Evolutionary conservation across 768 basidiomycete genomes (phyloP), one percentile per base, ranked within the genome.

Genomic region (Trametes gibbosa): DNA sequence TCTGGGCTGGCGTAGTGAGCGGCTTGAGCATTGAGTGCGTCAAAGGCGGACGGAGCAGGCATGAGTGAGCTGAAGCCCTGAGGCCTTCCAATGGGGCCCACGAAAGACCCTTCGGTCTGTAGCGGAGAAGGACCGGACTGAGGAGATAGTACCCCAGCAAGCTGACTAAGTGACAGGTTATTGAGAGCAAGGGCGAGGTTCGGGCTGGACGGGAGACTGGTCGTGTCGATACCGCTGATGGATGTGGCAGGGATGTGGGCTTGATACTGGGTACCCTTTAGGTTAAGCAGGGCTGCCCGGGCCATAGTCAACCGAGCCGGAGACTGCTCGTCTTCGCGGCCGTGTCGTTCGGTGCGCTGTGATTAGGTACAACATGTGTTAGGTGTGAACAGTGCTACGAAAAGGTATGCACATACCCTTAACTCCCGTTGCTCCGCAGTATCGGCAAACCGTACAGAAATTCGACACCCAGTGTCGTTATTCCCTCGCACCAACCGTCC

Each of bases 361-460:
- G 50, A 19, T 1, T 53, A n/a, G 34, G 21, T 16, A 24, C 42
- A 21, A 52, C 46, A 39, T 6, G 63, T 23, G 57, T 56, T 13
- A n/a, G n/a, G 53, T 58, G 25, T 43, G 47, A 50, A 17, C 21
- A 50, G 21, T 14, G 10, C 29, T 41, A 7, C 53, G 29, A 43
- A 42, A 41, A 12, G 19, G 19, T 19, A 24, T 48, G 35, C 42
- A 79, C 85, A 35, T 56, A 89, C 89, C 66, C 90, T 76, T 43
- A 92, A 73, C 65, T 92, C 89, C 53, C 90, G 74, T 69, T 92
- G 89, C 66, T 91, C 90, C 12, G 79, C 75, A 9, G 85, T 89
- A 68, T 92, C 89, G 14, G 89, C 89, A 66, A 91, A 91, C 37
- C 90, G 77, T 17, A 91, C 90, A 5, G 86, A 88, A 56, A 92